Evolutionary conservation across 768 basidiomycete species (phyloP).

Genomic region (Grammothele lineata): DNA sequence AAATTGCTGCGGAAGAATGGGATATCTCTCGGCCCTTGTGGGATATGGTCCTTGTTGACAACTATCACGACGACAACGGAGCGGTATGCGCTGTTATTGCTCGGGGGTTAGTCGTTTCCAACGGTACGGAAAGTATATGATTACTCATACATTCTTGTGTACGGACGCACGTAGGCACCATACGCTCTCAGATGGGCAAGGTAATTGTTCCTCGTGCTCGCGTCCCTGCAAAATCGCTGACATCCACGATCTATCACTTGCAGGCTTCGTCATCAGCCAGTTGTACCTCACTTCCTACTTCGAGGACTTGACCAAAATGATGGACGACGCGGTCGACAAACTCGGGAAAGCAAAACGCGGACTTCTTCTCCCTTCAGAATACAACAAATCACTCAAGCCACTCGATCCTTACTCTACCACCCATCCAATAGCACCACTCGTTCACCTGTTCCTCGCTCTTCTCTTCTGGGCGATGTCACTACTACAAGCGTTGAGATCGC

Average conservation of each 20-base stretch:
- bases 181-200: constrained; percentile 22
- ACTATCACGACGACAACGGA: constrained; percentile 21
- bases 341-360: constrained; percentile 11
- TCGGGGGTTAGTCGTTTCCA: constrained; percentile 14
- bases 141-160: neutral
- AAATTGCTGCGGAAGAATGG: constrained; percentile 21
- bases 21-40: constrained; percentile 17
- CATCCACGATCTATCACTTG: neutral
- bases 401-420: constrained; percentile 15
- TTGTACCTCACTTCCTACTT: constrained; percentile 22
- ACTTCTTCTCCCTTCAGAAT: constrained; percentile 17
- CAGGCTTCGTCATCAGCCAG: constrained; percentile 22
- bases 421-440: constrained; percentile 8
- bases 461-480: constrained; percentile 15
- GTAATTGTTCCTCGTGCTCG: constrained; percentile 1
- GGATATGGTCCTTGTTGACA: constrained; percentile 19
- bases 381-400: constrained; percentile 10
- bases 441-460: constrained; percentile 12
- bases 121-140: too few relatives aligned
- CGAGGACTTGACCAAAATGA: constrained; percentile 15
- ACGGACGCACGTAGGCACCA: constrained; percentile 23
- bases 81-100: constrained; percentile 17
- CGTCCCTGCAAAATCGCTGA: neutral
- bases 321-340: constrained; percentile 8
- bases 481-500: constrained; percentile 1